Base-by-base conservation (phyloP, 2,329 filamentous ascomycete genomes). In the Hymenoscyphus linearis region DNA sequence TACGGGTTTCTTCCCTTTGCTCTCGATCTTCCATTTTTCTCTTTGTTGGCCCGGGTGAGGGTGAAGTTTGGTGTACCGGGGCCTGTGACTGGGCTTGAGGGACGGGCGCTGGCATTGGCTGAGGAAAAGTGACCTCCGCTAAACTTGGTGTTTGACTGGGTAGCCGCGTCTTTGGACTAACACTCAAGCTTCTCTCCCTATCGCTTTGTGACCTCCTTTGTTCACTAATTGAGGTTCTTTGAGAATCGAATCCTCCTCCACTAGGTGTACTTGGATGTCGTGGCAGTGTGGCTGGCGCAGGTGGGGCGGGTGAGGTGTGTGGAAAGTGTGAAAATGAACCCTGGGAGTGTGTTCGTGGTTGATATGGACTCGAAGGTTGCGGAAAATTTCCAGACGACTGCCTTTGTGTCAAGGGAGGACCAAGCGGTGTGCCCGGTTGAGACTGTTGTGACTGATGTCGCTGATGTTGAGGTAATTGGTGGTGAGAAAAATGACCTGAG, bases 91-190 rank as follows among this genome's bases (percentile, higher is more conserved):
- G 44, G 44, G 44, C 44, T 25, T 50, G 44, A 18, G 18, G 44
- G 9, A 53, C 31, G 26, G 18, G 52, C 52, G 31, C n/a, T 18
- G 10, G 66, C 6, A 50, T 50, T 50, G 59, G 65, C 62, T 66
- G 61, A 22, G 61, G 61, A 44, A 59, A 63, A 26, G 62, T 57
- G 10, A 52, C 62, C 60, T 63, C 59, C 13, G 70, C 61, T 60
- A 66, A 66, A 58, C 72, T 71, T 7, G 73, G 68, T n/a, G 70
- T 61, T 60, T 67, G 67, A 58, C 72, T 71, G 6, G 73, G 68
- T 16, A 87, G 77, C 65, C 83, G 80, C 37, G 89, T 91, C 76
- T 91, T 92, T 34, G 91, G 90, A 72, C 89, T 93, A 57, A 93
- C 85, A 70, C 89, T 93, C 58, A 88, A 74, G 72, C 87, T 90